Base-by-base conservation (phyloP, 1,284 basidiomycete genomes). In the Testicularia cyperi region DNA sequence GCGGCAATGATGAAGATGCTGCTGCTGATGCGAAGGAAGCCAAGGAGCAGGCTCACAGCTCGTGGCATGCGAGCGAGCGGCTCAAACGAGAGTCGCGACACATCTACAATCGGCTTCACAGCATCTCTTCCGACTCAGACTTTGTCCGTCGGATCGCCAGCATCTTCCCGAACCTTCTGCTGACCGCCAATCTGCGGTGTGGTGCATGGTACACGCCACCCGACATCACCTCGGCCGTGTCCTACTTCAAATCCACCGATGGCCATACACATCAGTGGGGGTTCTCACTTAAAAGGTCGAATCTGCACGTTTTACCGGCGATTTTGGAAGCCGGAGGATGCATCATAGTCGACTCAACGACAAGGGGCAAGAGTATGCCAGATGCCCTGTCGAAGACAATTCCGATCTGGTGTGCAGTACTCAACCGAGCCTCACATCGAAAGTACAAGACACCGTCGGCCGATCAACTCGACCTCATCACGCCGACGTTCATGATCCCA, bases 181-280 rank as follows among this genome's bases (percentile, higher is more conserved):
- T 39, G 27, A 33, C 69, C 87, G 90, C 92, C 3, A 97, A 97
- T 75, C 82, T 94, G 68, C 83, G 92, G 16, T 96, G 92, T 68
- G 92, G 92, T 1, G 88, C 87, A 5, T 97, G 94, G 92, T 97
- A 96, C 77, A 85, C 87, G 6, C 82, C 88, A 62, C 88, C 91
- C 5, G 76, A 24, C 68, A 78, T 31, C 15, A 44, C 65, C 2
- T 35, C 44, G 5, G 79, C 82, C 0, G 65, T 66, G 5, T 88
- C 87, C 12, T 97, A 98, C 80, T 97, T 96, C 83, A 98, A 98
- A 77, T 94, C 91, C 0, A 96, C 92, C 0, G 94, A 98, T 68
- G 94, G 94, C 0, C 94, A 97, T 70, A 86, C 84, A 56, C 83
- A 84, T 39, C 77, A 79, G 40, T 68, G 78, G 62, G 35, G 35